phyloP scores from a whole-genome alignment of 1,284 basidiomycete species.

The Amylostereum chailletii region DNA sequence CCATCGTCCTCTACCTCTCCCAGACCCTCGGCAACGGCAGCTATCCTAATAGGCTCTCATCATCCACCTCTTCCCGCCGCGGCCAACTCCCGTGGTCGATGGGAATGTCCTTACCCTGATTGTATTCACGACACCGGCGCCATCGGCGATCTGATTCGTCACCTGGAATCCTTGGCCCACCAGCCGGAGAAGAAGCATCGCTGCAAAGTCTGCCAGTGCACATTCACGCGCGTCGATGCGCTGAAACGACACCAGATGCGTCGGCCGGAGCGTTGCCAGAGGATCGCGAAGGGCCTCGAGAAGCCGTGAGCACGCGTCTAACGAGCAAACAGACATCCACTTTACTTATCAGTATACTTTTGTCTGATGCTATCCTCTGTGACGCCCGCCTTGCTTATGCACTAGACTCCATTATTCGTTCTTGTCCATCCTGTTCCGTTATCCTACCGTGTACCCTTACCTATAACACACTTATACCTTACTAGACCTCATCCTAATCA shows the following conservation, averaged over 20 bases:
- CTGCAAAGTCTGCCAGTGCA: neutral
- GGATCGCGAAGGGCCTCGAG: neutral
- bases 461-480: too few relatives aligned
- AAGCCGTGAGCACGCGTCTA: neutral
- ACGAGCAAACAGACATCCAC: too few relatives aligned
- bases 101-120: neutral
- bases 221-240: constrained; percentile 1
- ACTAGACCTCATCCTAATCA: too few relatives aligned
- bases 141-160: neutral
- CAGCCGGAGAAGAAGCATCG: neutral
- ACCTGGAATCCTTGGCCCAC: neutral
- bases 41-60: neutral
- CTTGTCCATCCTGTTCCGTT: too few relatives aligned
- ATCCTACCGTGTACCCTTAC: too few relatives aligned
- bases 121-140: neutral
- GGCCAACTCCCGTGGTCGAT: neutral
- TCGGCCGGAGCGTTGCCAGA: neutral
- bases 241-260: neutral
- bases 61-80: neutral
- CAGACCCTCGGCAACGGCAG: too few relatives aligned
- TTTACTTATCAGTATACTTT: too few relatives aligned
- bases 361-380: too few relatives aligned
- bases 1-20: too few relatives aligned
- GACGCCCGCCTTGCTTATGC: too few relatives aligned
- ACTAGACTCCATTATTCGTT: too few relatives aligned